A percentile compares a stretch with the other conserved stretches of the same genome.
Evolutionary conservation across 805 yeast species (phyloP).

Genomic region (Nakazawaea sp.): DNA sequence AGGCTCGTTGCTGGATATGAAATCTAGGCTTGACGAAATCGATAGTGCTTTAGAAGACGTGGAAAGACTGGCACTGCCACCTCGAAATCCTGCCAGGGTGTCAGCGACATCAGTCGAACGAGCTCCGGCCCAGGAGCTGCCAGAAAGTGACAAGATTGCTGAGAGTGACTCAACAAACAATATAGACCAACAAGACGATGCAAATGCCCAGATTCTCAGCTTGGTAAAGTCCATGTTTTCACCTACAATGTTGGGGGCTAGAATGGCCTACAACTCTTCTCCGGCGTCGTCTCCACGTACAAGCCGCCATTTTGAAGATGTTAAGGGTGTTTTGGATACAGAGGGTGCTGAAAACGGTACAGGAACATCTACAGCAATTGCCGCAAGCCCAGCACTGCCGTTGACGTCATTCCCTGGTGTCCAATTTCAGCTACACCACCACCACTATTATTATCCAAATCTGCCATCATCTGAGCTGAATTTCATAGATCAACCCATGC

Average conservation of each 20-base stretch:
- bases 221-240: conserved; percentile 11
- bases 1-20: conserved; percentile 4
- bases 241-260: conserved; percentile 18
- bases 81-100: no score
- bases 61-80: no score
- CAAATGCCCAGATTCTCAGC: neutral
- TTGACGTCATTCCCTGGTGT: neutral
- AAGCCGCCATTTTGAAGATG: no score
- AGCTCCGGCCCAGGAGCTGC: no score
- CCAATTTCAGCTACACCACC: conserved; percentile 21
- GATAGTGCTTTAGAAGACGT: neutral
- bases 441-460: conserved; percentile 34
- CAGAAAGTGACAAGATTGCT: no score
- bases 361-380: neutral
- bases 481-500: neutral
- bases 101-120: no score
- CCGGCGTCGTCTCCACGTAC: conserved; percentile 1
- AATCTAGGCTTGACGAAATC: conserved; percentile 2
- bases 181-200: no score
- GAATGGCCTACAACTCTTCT: conserved; percentile 14
- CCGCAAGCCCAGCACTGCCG: neutral
- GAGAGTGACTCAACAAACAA: no score
- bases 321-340: no score
- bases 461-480: no score
- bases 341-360: no score